Evolutionary conservation across 1,284 basidiomycete species (phyloP).

Genomic region (Ceratobasidium sp.): DNA sequence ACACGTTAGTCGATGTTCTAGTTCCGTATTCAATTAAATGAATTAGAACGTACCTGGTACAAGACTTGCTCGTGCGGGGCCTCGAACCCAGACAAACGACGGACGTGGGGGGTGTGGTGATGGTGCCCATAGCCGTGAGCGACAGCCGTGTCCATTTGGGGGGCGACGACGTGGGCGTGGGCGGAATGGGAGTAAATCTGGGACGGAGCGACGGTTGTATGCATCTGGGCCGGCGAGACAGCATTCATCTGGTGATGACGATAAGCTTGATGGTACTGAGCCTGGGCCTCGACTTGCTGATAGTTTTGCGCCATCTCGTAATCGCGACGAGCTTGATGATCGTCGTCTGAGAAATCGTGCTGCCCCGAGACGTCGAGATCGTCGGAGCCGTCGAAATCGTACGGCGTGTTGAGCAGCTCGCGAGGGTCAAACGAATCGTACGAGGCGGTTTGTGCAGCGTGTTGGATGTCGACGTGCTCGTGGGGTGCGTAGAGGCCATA

Average conservation of each 20-base stretch:
- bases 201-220: neutral
- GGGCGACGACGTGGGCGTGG: neutral
- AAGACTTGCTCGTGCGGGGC: neutral
- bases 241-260: too few species aligned
- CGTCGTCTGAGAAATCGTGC: neutral
- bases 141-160: neutral
- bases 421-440: neutral
- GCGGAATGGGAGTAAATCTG: neutral
- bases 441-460: neutral
- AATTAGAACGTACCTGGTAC: neutral
- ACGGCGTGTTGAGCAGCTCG: neutral
- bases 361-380: neutral
- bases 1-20: neutral
- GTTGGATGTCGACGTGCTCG: neutral
- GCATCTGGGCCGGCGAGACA: too few species aligned
- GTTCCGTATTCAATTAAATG: neutral
- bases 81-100: neutral
- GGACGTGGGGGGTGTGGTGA: neutral
- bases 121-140: neutral
- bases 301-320: neutral
- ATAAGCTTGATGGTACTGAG: neutral
- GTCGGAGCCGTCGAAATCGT: neutral
- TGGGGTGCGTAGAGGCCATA: slow-evolving; percentile 17
- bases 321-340: neutral
- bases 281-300: neutral